Evolutionary conservation across 2,329 filamentous ascomycete species (phyloP), one percentile per base, ranked within the genome.

Genomic region (Fusarium sp.): DNA sequence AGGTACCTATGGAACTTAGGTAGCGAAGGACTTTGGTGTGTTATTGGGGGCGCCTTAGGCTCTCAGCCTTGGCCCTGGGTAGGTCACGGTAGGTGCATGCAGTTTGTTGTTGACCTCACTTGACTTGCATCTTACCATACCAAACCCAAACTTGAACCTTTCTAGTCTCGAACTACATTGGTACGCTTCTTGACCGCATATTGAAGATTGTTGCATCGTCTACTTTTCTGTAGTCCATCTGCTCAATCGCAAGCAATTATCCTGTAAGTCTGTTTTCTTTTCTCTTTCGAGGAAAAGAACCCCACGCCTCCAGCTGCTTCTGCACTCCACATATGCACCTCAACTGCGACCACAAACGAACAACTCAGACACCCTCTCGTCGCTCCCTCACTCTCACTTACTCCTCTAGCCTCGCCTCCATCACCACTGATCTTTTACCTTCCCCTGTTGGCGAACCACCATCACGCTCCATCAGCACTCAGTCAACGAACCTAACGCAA

Each of bases 311-410:
- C 35, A 37, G 35, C 33, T 37, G 9, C 56, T 65, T 69, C 56
- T 60, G 47, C 65, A 68, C 72, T 75, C 73, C 73, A 71, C 72
- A 74, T 75, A 73, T 75, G 62, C 71, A 73, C 62, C 65, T 74
- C 59, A 45, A 71, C 65, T 73, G 67, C 68, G 65, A 73, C 71
- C 65, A 73, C 57, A 62, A 67, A 58, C 62, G 72, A 74, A 75
- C 74, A 76, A 70, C 74, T 73, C 74, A 75, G 74, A 76, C 74
- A 75, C 74, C 71, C 71, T 72, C 73, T 67, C 51, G 55, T 49
- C 54, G 47, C 43, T 62, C 43, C 43, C 60, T 66, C 55, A 55
- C 57, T 58, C 46, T 59, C 57, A 27, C 55, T 44, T 19, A 33
- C 48, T 67, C 59, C 62, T 64, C 44, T 30, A 65, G 46, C 60